phyloP scores from a whole-genome alignment of 176 grass and related monocot species.

The Pontederia paniculata region DNA sequence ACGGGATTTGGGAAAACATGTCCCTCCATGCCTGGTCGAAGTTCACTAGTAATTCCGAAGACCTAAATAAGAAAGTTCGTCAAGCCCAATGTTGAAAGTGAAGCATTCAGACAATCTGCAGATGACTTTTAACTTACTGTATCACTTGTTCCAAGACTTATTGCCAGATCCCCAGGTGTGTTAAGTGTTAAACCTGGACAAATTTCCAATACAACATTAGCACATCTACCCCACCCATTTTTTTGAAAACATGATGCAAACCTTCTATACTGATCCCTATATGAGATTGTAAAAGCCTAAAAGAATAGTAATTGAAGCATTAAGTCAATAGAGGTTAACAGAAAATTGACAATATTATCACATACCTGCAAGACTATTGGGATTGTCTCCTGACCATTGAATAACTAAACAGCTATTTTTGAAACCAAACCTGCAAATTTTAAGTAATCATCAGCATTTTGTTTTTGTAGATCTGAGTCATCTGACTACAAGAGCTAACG shows the following conservation, averaged over 20 bases:
- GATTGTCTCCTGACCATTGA: conserved; percentile 95
- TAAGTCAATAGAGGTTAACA: background rate
- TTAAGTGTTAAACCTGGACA: conserved; percentile 79
- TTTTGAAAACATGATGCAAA: no score
- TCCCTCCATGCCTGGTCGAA: conserved; percentile 84
- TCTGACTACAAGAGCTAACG: no score
- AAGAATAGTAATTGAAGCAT: no score
- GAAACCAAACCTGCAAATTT: conserved; percentile 61
- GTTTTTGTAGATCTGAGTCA: background rate
- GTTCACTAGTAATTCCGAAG: conserved; percentile 76
- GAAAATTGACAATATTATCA: background rate
- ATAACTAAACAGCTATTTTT: conserved; percentile 69
- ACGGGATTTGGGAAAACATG: conserved; percentile 95
- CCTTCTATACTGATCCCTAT: no score
- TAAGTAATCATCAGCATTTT: conserved; percentile 3
- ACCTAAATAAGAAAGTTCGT: conserved; percentile 28
- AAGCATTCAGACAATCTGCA: background rate
- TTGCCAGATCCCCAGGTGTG: conserved; percentile 80
- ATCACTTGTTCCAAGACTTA: conserved; percentile 97
- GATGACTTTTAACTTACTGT: conserved; percentile 49
- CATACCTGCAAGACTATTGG: conserved; percentile 91
- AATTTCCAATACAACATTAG: conserved; percentile 1
- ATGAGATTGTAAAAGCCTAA: no score
- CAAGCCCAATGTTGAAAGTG: background rate
- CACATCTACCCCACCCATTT: no score